Evolutionary conservation across 2,329 filamentous ascomycete genomes (phyloP).

Genomic region (Endothia cerciana): DNA sequence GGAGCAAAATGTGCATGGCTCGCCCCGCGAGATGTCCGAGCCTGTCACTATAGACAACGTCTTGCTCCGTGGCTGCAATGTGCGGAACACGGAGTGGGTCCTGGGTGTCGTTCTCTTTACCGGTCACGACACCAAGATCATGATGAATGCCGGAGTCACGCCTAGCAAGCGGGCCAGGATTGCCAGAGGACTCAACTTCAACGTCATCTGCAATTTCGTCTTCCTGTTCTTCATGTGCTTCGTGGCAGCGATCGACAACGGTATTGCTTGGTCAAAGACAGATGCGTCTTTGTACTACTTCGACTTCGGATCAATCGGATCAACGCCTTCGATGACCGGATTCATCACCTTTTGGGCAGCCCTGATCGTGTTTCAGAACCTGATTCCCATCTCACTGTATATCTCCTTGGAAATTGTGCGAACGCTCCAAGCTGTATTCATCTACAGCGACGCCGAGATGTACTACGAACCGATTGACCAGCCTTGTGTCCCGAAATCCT

Average conservation of each 20-base stretch:
- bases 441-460: slow-evolving; percentile 95
- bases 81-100: slow-evolving; percentile 96
- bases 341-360: slow-evolving; percentile 98
- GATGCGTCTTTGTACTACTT: slow-evolving; percentile 80
- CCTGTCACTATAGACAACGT: slow-evolving; percentile 95
- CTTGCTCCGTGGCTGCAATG: slow-evolving; percentile 86
- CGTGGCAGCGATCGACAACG: slow-evolving; percentile 81
- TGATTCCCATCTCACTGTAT: slow-evolving; percentile 97
- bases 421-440: slow-evolving; percentile 92
- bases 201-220: slow-evolving; percentile 94
- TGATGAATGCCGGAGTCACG: slow-evolving; percentile 96
- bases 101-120: slow-evolving; percentile 93
- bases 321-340: slow-evolving; percentile 75
- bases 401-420: slow-evolving; percentile 96
- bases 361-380: slow-evolving; percentile 94
- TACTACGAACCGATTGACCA: slow-evolving; percentile 95
- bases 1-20: slow-evolving; percentile 71
- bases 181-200: slow-evolving; percentile 92
- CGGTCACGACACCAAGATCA: slow-evolving; percentile 96
- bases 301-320: slow-evolving; percentile 82
- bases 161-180: slow-evolving; percentile 92
- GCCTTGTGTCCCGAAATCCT: slow-evolving; percentile 94
- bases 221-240: slow-evolving; percentile 90
- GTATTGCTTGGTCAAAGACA: slow-evolving; percentile 75
- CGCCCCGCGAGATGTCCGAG: slow-evolving; percentile 80